phyloP scores from a whole-genome alignment of 352 stramenopile species.

The Lagenidium sp. region DNA sequence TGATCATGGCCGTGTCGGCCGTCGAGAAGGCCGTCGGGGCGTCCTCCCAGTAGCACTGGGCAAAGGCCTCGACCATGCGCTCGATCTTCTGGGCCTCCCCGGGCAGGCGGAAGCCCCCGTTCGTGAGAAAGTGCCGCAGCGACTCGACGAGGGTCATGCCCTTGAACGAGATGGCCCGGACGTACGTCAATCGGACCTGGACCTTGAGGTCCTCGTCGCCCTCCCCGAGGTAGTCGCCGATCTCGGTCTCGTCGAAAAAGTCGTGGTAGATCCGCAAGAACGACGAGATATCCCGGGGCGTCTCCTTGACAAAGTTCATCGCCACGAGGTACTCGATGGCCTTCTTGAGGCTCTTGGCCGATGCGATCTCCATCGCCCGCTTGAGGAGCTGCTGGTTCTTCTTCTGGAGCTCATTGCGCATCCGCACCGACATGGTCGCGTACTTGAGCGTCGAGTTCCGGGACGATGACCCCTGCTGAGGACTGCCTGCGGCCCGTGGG shows the following conservation, averaged over 20 bases:
- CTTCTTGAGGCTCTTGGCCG: slow-evolving; percentile 82
- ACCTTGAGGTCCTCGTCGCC: slow-evolving; percentile 83
- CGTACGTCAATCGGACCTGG: slow-evolving; percentile 93
- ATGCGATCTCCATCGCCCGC: slow-evolving; percentile 71
- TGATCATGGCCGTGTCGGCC: slow-evolving; percentile 82
- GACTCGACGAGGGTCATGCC: slow-evolving; percentile 96
- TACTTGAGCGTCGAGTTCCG: slow-evolving; percentile 7
- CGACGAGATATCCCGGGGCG: slow-evolving; percentile 84
- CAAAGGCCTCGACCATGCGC: slow-evolving; percentile 95
- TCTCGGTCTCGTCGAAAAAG: slow-evolving; percentile 86
- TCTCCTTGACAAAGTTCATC: slow-evolving; percentile 84
- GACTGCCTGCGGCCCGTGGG: too few species aligned
- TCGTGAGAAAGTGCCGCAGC: slow-evolving; percentile 95
- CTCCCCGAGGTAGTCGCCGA: slow-evolving; percentile 95
- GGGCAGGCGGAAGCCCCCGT: slow-evolving; percentile 95
- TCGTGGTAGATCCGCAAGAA: slow-evolving; percentile 94
- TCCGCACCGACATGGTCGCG: slow-evolving; percentile 55
- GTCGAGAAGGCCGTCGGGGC: slow-evolving; percentile 65
- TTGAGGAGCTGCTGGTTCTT: slow-evolving; percentile 74
- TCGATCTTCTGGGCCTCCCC: slow-evolving; percentile 99
- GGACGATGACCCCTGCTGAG: too few species aligned
- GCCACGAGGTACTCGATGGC: slow-evolving; percentile 78
- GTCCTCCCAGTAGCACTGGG: slow-evolving; percentile 97
- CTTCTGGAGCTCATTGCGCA: slow-evolving; percentile 79
- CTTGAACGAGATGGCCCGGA: slow-evolving; percentile 95